phyloP scores from a whole-genome alignment of 805 yeast genomes.

The Cyberlindnera saturnus region DNA sequence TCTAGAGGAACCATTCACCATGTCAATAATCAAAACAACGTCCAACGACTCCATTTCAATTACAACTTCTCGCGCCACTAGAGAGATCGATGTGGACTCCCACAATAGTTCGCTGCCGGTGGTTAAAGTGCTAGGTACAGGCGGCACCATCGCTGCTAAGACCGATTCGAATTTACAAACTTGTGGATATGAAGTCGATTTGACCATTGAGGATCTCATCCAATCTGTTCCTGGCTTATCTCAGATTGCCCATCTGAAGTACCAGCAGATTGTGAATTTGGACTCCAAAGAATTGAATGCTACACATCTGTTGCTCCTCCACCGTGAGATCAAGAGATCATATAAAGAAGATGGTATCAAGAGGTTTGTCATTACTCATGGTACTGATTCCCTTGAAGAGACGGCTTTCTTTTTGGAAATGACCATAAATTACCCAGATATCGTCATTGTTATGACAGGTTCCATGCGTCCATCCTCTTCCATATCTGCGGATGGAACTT shows the following conservation, averaged over 20 bases:
- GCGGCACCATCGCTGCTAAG: slow-evolving; percentile 57
- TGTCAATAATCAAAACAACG: slow-evolving; percentile 4
- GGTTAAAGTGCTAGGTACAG: slow-evolving; percentile 51
- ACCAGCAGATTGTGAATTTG: slow-evolving; percentile 56
- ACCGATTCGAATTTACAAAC: slow-evolving; percentile 42
- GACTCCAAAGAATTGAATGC: slow-evolving; percentile 58
- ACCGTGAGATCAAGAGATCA: slow-evolving; percentile 40
- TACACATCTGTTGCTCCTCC: slow-evolving; percentile 38
- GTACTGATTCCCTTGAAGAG: slow-evolving; percentile 66
- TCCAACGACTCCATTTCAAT: slow-evolving; percentile 15
- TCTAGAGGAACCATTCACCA: slow-evolving; percentile 1
- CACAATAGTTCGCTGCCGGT: slow-evolving; percentile 19
- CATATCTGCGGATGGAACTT: slow-evolving; percentile 66
- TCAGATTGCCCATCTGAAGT: slow-evolving; percentile 48
- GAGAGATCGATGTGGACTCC: slow-evolving; percentile 23
- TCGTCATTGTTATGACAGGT: slow-evolving; percentile 66
- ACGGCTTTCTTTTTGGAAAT: slow-evolving; percentile 60
- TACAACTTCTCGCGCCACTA: slow-evolving; percentile 20
- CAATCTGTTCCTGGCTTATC: slow-evolving; percentile 55
- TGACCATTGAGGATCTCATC: slow-evolving; percentile 47
- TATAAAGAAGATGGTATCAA: slow-evolving; percentile 39
- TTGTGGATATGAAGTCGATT: slow-evolving; percentile 50
- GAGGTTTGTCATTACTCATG: slow-evolving; percentile 64
- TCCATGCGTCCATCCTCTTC: slow-evolving; percentile 72
- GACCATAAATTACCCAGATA: slow-evolving; percentile 34